Conservation (phyloP, 2,329 filamentous ascomycete genomes). For the Colletotrichum spaethianum region DNA sequence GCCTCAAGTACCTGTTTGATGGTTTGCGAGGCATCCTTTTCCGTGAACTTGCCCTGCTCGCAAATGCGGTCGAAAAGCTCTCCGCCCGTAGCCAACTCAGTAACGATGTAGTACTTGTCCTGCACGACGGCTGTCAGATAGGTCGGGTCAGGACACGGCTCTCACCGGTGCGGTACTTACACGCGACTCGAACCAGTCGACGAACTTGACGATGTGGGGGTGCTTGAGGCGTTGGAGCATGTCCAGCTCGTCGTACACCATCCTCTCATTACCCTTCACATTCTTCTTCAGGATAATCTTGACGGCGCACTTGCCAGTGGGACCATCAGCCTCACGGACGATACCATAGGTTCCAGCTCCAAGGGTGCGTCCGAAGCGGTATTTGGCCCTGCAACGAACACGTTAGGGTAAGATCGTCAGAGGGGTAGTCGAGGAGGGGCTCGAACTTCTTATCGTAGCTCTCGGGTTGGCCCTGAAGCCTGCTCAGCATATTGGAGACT, state of each 20-base stretch:
- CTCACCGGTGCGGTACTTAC: slow-evolving; percentile 64
- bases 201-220: slow-evolving; percentile 95
- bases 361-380: slow-evolving; percentile 92
- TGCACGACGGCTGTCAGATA: slow-evolving; percentile 52
- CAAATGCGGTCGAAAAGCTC: slow-evolving; percentile 99
- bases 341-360: slow-evolving; percentile 99
- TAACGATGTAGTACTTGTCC: slow-evolving; percentile 99
- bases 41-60: slow-evolving; percentile 97
- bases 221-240: slow-evolving; percentile 94
- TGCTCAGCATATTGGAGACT: slow-evolving; percentile 94
- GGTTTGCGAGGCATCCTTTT: slow-evolving; percentile 96
- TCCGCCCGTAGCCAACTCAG: slow-evolving; percentile 93
- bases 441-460: slow-evolving; percentile 98
- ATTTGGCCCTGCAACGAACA: slow-evolving; percentile 75
- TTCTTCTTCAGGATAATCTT: slow-evolving; percentile 99
- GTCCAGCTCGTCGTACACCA: slow-evolving; percentile 97
- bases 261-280: slow-evolving; percentile 96
- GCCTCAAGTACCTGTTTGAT: slow-evolving; percentile 95
- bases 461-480: slow-evolving; percentile 95
- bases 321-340: slow-evolving; percentile 92
- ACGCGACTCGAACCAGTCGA: slow-evolving; percentile 99
- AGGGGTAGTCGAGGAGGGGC: slow-evolving; percentile 38
- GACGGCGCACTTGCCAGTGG: slow-evolving; percentile 88
- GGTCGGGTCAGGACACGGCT: slow-evolving; percentile 10
- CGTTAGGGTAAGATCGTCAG: slow-evolving; percentile 39